A percentile compares a stretch with the other conserved stretches of the same genome.
These are phyloP conservation scores for Ocimum tenuiflorum DNA, from an alignment of 257 asterid genomes.

Conservation along the genomic window DNA sequence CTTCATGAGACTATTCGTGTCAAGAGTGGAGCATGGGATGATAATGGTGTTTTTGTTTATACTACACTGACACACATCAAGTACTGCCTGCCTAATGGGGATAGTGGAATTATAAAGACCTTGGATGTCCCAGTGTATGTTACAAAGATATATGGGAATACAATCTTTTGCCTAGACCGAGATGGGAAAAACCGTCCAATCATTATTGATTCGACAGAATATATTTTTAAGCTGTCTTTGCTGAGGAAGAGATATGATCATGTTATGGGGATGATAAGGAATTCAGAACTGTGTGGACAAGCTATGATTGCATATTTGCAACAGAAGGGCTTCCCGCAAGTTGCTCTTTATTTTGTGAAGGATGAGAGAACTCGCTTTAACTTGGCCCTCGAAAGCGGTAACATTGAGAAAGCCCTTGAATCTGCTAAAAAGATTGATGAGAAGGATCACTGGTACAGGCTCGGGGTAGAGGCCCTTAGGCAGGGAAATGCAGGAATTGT, in stretches of 20 bases:
- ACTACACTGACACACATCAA: slow-evolving; percentile 90
- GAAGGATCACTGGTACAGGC: slow-evolving; percentile 89
- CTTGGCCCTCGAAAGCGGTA: slow-evolving; percentile 90
- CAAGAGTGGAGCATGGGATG: slow-evolving; percentile 99
- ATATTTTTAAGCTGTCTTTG: slow-evolving; percentile 68
- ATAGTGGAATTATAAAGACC: slow-evolving; percentile 91
- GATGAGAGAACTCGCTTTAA: slow-evolving; percentile 86
- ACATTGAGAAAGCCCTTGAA: slow-evolving; percentile 87
- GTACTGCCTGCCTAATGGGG: slow-evolving; percentile 97
- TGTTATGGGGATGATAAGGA: slow-evolving; percentile 90
- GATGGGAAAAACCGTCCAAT: slow-evolving; percentile 90
- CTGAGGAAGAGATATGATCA: slow-evolving; percentile 76
- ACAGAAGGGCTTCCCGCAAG: slow-evolving; percentile 99
- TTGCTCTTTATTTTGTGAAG: slow-evolving; percentile 92
- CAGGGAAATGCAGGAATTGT: slow-evolving; percentile 93
- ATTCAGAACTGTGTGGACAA: slow-evolving; percentile 93
- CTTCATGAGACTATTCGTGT: slow-evolving; percentile 98
- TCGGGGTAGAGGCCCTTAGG: slow-evolving; percentile 96
- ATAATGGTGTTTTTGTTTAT: slow-evolving; percentile 84
- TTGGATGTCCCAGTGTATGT: slow-evolving; percentile 84
- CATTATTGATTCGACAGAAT: slow-evolving; percentile 85
- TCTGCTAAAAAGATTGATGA: slow-evolving; percentile 83
- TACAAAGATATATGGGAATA: slow-evolving; percentile 73
- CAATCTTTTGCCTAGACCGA: slow-evolving; percentile 91
- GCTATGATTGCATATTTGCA: slow-evolving; percentile 98